phyloP scores from a whole-genome alignment of 2,329 filamentous ascomycete species.

The Fusarium drepaniforme region DNA sequence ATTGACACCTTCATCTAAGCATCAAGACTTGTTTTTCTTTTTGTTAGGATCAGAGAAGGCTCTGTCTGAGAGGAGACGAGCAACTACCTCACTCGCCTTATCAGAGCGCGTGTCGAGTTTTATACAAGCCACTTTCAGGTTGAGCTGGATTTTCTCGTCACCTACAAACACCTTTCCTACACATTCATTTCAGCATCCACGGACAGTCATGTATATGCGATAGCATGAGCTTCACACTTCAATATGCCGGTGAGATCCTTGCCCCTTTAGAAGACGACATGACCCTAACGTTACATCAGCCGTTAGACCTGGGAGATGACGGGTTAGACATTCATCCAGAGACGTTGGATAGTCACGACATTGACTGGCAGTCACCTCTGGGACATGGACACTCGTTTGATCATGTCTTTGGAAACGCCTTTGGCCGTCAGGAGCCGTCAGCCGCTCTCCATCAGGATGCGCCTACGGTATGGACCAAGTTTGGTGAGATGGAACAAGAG shows the following conservation, averaged over 20 bases:
- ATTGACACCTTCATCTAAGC: not conserved
- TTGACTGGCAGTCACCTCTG: constrained; percentile 1
- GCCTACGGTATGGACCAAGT: constrained; percentile 33
- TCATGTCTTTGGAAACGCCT: constrained; percentile 15
- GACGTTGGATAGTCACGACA: not conserved
- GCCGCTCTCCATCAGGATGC: not conserved
- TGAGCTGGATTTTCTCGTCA: not conserved
- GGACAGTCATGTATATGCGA: not conserved
- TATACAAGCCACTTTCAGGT: not conserved
- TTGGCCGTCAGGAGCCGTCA: constrained; percentile 10
- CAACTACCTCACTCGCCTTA: not conserved
- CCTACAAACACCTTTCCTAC: not conserved
- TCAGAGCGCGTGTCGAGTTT: not conserved
- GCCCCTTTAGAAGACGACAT: not conserved
- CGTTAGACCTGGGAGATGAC: constrained; percentile 15
- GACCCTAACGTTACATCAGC: not conserved
- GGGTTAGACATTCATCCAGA: constrained; percentile 12
- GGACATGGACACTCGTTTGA: constrained; percentile 14
- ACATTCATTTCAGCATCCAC: not conserved
- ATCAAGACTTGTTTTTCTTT: not conserved
- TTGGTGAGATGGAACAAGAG: constrained; percentile 21
- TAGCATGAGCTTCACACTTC: constrained; percentile 13
- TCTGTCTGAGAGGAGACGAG: not conserved
- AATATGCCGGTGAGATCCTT: constrained; percentile 29
- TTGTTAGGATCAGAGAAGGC: not conserved